Evolutionary conservation across 2,329 filamentous ascomycete species (phyloP).

Genomic region (Colletotrichum sp.): DNA sequence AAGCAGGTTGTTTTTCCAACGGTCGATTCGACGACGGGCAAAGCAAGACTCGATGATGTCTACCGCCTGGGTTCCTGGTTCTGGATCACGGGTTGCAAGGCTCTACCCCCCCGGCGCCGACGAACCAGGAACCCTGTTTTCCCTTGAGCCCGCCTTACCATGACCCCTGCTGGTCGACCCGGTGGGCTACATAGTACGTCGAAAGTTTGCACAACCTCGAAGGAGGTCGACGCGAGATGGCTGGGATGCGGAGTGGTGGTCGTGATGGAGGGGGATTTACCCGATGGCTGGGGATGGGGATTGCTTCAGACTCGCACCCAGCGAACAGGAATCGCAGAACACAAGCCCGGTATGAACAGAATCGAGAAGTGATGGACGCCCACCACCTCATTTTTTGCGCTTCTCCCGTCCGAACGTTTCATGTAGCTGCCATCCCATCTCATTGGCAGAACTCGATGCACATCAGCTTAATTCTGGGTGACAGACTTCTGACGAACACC

Average conservation of each 20-base stretch:
- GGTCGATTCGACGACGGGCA: not conserved
- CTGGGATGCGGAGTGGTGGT: not conserved
- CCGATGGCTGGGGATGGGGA: conserved; percentile 18
- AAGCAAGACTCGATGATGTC: not conserved
- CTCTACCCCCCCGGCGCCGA: not conserved
- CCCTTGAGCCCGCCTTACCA: not conserved
- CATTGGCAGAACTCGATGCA: not conserved
- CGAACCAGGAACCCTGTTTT: not conserved
- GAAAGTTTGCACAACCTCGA: not conserved
- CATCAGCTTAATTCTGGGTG: not conserved
- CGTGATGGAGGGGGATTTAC: not conserved
- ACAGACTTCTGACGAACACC: conserved; percentile 2
- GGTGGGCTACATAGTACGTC: not conserved
- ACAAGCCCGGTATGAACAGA: not conserved
- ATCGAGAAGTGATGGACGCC: not conserved
- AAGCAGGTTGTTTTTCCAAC: not conserved
- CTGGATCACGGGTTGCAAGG: not conserved
- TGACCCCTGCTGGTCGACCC: not conserved
- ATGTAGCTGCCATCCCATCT: not conserved
- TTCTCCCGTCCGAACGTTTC: not conserved
- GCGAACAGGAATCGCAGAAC: not conserved
- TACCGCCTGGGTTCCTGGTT: not conserved
- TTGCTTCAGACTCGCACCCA: conserved; percentile 7
- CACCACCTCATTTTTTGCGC: not conserved
- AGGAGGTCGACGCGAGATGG: not conserved